phyloP scores from a whole-genome alignment of 2,329 filamentous ascomycete genomes.

The Pyrenochaeta sp. region DNA sequence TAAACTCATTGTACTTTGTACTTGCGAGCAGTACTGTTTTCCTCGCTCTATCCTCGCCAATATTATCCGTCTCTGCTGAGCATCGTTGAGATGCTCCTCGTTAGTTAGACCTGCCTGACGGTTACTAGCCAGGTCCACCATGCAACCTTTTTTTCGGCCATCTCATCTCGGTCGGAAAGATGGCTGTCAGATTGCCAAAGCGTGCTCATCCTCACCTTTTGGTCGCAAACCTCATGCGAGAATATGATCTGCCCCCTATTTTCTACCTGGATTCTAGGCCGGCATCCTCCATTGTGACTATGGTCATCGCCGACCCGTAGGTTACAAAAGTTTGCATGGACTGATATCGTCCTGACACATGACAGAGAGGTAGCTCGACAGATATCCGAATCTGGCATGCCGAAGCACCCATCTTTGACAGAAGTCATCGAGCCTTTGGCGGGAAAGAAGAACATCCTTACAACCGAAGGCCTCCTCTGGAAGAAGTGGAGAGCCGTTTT shows the following conservation, averaged over 20 bases:
- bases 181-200: conserved; percentile 40
- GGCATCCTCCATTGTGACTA: conserved; percentile 25
- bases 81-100: too few relatives aligned
- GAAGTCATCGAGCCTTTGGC: conserved; percentile 46
- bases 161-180: conserved; percentile 43
- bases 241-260: conserved; percentile 45
- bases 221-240: conserved; percentile 15
- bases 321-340: background rate
- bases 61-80: too few relatives aligned
- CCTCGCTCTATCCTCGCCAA: too few relatives aligned
- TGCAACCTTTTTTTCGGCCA: conserved; percentile 47
- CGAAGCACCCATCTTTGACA: conserved; percentile 42
- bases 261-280: conserved; percentile 54
- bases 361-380: conserved; percentile 38
- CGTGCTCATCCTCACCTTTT: conserved; percentile 45
- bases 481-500: conserved; percentile 55
- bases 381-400: conserved; percentile 39
- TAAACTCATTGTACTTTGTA: background rate
- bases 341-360: background rate
- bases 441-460: conserved; percentile 48
- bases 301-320: conserved; percentile 43
- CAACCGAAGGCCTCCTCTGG: conserved; percentile 49
- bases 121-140: conserved; percentile 45
- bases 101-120: background rate
- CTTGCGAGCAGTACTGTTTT: too few relatives aligned